Percentiles rank a stretch among this genome's conserved stretches.
Evolutionary conservation across 139 green algal species (phyloP).

Genomic region (Pleodorina starrii): DNA sequence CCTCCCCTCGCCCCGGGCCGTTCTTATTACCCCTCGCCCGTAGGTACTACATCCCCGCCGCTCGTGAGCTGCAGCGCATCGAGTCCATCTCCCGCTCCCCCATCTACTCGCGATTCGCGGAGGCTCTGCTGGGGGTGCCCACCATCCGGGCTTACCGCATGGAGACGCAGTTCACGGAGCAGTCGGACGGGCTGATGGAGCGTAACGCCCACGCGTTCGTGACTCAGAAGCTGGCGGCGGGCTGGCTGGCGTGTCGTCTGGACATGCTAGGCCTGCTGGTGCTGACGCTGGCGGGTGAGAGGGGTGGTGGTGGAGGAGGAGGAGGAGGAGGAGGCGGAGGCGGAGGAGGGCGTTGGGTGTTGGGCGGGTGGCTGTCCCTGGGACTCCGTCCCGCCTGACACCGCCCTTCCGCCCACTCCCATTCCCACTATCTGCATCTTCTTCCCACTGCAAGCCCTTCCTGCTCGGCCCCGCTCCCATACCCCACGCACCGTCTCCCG

Average conservation of each 20-base stretch:
- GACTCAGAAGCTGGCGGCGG: constrained; percentile 77
- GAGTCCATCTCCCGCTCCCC: constrained; percentile 88
- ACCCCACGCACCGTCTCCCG: neutral
- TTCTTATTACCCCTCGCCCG: too few species aligned
- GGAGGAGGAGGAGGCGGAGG: too few species aligned
- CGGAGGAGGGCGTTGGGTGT: too few species aligned
- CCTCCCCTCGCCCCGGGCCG: too few species aligned
- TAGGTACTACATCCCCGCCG: constrained; percentile 86
- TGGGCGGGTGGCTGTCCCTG: too few species aligned
- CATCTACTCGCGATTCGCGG: constrained; percentile 87
- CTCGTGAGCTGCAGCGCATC: constrained; percentile 92
- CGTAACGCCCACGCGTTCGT: constrained; percentile 82
- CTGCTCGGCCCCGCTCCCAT: neutral
- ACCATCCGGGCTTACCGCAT: constrained; percentile 86
- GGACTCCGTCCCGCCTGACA: too few species aligned
- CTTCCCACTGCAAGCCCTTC: too few species aligned
- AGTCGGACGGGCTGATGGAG: constrained; percentile 70
- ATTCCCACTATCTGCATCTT: too few species aligned
- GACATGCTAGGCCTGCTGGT: constrained; percentile 83
- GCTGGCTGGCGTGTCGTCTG: constrained; percentile 91
- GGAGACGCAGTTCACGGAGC: constrained; percentile 69
- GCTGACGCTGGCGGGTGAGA: constrained; percentile 65
- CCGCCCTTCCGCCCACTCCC: too few species aligned
- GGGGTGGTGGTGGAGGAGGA: too few species aligned
- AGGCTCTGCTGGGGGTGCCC: constrained; percentile 71